Percentiles rank a stretch among this genome's conserved stretches.
These are phyloP conservation scores for Agrocybe pediades DNA, from an alignment of 768 basidiomycete genomes.

Conservation along the genomic window DNA sequence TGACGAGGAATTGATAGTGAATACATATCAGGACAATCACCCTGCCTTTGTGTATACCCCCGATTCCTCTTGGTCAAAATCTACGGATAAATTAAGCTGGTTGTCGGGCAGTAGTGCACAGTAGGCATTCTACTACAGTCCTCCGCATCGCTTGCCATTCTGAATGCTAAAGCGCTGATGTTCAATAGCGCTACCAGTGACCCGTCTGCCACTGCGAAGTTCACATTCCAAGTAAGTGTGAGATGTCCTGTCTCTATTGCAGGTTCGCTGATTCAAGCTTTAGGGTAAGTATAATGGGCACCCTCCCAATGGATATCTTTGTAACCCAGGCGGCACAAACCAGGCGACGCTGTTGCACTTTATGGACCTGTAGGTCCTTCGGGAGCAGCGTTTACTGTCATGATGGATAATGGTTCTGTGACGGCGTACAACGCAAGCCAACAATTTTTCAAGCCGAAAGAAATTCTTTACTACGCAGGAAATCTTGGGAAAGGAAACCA, in stretches of 20 bases:
- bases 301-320: too few species aligned
- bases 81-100: conserved; percentile 29
- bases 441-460: conserved; percentile 7
- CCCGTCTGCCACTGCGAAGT: not conserved
- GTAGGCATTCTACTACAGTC: conserved; percentile 22
- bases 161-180: too few species aligned
- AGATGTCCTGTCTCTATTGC: too few species aligned
- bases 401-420: conserved; percentile 8
- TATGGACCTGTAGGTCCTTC: conserved; percentile 18
- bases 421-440: conserved; percentile 3
- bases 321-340: not conserved
- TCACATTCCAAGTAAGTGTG: not conserved
- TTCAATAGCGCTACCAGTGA: not conserved
- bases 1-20: conserved; percentile 20
- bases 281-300: not conserved
- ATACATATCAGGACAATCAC: conserved; percentile 33
- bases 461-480: conserved; percentile 14
- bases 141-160: conserved; percentile 11
- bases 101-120: conserved; percentile 46
- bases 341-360: conserved; percentile 17
- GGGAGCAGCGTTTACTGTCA: conserved; percentile 4
- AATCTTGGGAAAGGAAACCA: conserved; percentile 18
- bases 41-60: conserved; percentile 38
- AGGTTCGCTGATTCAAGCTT: too few species aligned
- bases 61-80: conserved; percentile 30